Evolutionary conservation across 148 eudicot genomes (phyloP).

Genomic region (Persicaria tinctoria): DNA sequence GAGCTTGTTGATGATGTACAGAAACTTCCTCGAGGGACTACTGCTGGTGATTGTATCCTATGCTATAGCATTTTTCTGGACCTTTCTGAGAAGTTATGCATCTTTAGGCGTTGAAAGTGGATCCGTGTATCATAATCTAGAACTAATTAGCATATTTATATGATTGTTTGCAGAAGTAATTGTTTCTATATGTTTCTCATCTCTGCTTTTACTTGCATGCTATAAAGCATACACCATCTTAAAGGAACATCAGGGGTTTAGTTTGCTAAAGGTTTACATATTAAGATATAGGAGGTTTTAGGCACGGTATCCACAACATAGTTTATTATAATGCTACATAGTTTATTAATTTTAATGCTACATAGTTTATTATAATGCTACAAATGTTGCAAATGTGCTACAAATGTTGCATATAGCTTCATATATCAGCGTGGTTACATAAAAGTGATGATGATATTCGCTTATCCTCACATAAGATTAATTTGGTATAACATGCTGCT

Average conservation of each 20-base stretch:
- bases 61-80: background rate
- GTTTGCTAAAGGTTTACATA: conserved; percentile 1
- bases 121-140: background rate
- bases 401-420: too few relatives aligned
- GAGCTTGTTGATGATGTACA: conserved; percentile 65
- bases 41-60: conserved; percentile 92
- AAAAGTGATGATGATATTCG: background rate
- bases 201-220: background rate
- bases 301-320: background rate
- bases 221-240: background rate
- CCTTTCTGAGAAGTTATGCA: background rate
- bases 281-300: background rate
- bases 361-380: background rate
- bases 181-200: background rate
- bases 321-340: too few relatives aligned
- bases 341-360: too few relatives aligned
- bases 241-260: background rate
- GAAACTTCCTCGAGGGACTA: conserved; percentile 79
- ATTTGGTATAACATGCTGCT: background rate
- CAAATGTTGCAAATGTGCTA: too few relatives aligned
- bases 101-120: background rate
- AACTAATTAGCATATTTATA: background rate
- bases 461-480: background rate
- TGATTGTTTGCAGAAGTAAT: background rate
- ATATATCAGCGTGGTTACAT: too few relatives aligned